Base-by-base conservation (phyloP, 2,329 filamentous ascomycete genomes). In the Hymenoscyphus repandus region DNA sequence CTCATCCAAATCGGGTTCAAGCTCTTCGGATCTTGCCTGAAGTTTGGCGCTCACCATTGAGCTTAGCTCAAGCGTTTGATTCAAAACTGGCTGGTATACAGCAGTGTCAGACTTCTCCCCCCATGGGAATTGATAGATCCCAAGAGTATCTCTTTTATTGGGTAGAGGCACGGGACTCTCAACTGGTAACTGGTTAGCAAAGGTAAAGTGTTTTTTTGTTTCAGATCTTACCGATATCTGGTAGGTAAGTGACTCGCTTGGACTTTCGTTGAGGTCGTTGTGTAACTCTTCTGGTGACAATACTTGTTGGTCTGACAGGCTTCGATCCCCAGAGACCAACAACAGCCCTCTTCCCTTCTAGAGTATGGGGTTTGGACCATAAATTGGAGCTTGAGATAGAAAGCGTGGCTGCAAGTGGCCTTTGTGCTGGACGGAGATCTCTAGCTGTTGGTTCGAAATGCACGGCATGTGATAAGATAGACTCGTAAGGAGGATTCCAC, bases 91-190 rank as follows among this genome's bases (percentile, higher is more conserved):
- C 75, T 64, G 27, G 67, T 75, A 64, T 6, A 64, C 52, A 9
- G 75, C 75, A 47, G 72, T 73, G 64, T 83, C 80, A 17, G 80
- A 84, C 58, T 68, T 76, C 66, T 84, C 80, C 12, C 82, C 82
- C 79, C 80, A 84, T 2, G 82, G 79, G 57, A 84, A 84, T 58
- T 82, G 78, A 68, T 83, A 85, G 59, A 85, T 78, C 5, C 80
- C 82, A 15, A 85, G 71, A 10, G 79, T 83, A 11, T 74, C 79
- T 38, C 75, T 72, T 65, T 77, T 79, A 62, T 82, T 70, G 4
- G 75, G 74, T 4, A 85, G 68, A 33, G 80, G 80, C 60, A 78
- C 68, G 3, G 82, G 82, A 55, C 74, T 82, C 63, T 85, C 82
- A 32, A 82, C 64, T 67, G 52, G 5, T 27, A 32, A 30, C 31